phyloP scores from a whole-genome alignment of 108 stramenopile genomes.

The Skeletonema costatum region DNA sequence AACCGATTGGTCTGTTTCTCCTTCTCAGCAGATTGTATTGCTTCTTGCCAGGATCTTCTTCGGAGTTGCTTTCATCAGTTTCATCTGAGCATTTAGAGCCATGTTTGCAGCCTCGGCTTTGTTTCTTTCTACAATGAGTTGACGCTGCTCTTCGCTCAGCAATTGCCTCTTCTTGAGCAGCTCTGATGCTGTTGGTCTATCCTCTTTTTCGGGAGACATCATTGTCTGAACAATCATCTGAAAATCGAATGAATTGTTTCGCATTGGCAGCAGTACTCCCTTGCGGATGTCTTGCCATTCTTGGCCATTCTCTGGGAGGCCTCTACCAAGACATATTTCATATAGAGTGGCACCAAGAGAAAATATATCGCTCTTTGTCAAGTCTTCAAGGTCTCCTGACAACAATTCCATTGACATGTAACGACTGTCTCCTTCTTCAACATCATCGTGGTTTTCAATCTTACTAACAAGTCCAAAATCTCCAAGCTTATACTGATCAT shows the following conservation, averaged over 20 bases:
- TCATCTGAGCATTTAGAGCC: constrained; percentile 54
- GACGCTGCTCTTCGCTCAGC: constrained; percentile 87
- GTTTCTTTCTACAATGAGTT: constrained; percentile 76
- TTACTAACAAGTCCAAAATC: constrained; percentile 91
- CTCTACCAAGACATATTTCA: constrained; percentile 79
- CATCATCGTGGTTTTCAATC: constrained; percentile 62
- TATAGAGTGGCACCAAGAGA: constrained; percentile 91
- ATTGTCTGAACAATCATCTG: constrained; percentile 72
- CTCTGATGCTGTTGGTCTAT: constrained; percentile 75
- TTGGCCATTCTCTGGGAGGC: constrained; percentile 82
- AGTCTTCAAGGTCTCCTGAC: constrained; percentile 80
- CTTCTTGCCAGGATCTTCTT: constrained; percentile 6
- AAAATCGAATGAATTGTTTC: constrained; percentile 69
- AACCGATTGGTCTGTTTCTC: neutral
- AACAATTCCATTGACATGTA: constrained; percentile 95
- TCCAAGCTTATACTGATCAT: constrained; percentile 90
- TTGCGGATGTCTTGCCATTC: constrained; percentile 92
- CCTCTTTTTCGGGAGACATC: constrained; percentile 73
- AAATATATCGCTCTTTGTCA: constrained; percentile 95
- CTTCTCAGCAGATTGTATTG: constrained; percentile 27
- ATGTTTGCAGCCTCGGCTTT: constrained; percentile 75
- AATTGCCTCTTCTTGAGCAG: constrained; percentile 76
- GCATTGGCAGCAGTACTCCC: constrained; percentile 64
- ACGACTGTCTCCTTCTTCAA: constrained; percentile 94
- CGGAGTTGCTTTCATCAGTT: constrained; percentile 19